Evolutionary conservation across 371 early-diverging fungal genomes (phyloP).

Genomic region (Mortierella sp.): DNA sequence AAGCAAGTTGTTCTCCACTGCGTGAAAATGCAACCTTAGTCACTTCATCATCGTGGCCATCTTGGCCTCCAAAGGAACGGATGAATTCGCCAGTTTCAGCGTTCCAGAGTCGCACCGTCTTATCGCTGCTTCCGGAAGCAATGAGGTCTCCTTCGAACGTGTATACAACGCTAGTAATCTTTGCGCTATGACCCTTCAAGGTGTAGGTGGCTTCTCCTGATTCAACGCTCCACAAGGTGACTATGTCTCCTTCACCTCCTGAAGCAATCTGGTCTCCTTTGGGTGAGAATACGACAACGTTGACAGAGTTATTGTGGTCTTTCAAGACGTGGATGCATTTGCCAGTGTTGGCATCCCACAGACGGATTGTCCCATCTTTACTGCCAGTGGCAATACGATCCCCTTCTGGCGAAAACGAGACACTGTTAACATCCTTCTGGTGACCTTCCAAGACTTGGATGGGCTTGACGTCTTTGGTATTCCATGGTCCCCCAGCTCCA

Average conservation of each 20-base stretch:
- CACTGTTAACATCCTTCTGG: neutral
- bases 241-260: neutral
- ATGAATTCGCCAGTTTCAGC: neutral
- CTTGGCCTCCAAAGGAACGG: neutral
- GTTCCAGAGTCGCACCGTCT: slow-evolving; percentile 14
- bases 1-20: slow-evolving; percentile 1
- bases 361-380: slow-evolving; percentile 2
- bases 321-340: neutral
- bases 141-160: neutral
- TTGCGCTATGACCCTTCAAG: neutral
- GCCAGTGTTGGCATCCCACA: slow-evolving; percentile 8
- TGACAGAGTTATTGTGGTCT: neutral
- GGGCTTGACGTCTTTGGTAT: neutral
- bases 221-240: neutral
- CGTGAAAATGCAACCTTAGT: slow-evolving; percentile 3
- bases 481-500: slow-evolving; percentile 2
- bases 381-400: slow-evolving; percentile 12
- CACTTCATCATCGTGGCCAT: neutral
- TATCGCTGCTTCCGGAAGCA: neutral
- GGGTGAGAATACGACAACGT: neutral
- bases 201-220: neutral
- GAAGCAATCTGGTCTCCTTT: slow-evolving; percentile 12
- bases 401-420: slow-evolving; percentile 6
- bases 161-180: neutral
- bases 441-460: neutral